These are phyloP conservation scores for Alternaria burnsii DNA, from an alignment of 2,329 filamentous ascomycete species.

Conservation along the genomic window DNA sequence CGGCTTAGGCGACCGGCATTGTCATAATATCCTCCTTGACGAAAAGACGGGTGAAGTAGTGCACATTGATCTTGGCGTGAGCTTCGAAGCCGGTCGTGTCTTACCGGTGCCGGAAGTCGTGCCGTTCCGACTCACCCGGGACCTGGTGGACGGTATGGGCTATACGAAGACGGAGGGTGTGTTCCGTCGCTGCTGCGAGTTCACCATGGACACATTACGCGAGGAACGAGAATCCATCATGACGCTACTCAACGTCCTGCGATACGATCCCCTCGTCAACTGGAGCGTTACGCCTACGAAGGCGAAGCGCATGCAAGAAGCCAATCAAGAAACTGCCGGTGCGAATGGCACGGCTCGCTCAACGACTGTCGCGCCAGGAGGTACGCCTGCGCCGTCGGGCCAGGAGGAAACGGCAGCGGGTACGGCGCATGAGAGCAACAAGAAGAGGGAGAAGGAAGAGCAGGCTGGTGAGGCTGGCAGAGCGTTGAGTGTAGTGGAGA, in stretches of 20 bases:
- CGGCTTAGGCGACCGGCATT: conserved; percentile 91
- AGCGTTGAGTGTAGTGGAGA: conserved; percentile 89
- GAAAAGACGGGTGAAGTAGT: conserved; percentile 90
- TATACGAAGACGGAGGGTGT: conserved; percentile 94
- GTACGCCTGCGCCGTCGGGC: conserved; percentile 42
- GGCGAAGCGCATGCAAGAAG: conserved; percentile 72
- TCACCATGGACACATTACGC: conserved; percentile 92
- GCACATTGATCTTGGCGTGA: conserved; percentile 95
- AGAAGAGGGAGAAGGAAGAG: conserved; percentile 58
- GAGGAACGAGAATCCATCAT: conserved; percentile 97
- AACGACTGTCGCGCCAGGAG: conserved; percentile 39
- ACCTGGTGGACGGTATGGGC: conserved; percentile 97
- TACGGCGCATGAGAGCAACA: conserved; percentile 40
- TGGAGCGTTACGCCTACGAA: conserved; percentile 85
- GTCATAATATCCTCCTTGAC: conserved; percentile 95
- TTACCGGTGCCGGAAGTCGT: conserved; percentile 94
- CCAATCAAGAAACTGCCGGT: conserved; percentile 59
- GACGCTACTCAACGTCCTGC: conserved; percentile 95
- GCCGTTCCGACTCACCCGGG: conserved; percentile 91
- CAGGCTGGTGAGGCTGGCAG: conserved; percentile 85
- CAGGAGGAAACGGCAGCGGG: conserved; percentile 33
- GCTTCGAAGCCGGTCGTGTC: conserved; percentile 96
- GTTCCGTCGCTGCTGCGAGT: conserved; percentile 97
- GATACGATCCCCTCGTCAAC: conserved; percentile 96
- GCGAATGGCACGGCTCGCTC: conserved; percentile 44